phyloP scores from a whole-genome alignment of 768 basidiomycete species.

The Mycena capillaripes region DNA sequence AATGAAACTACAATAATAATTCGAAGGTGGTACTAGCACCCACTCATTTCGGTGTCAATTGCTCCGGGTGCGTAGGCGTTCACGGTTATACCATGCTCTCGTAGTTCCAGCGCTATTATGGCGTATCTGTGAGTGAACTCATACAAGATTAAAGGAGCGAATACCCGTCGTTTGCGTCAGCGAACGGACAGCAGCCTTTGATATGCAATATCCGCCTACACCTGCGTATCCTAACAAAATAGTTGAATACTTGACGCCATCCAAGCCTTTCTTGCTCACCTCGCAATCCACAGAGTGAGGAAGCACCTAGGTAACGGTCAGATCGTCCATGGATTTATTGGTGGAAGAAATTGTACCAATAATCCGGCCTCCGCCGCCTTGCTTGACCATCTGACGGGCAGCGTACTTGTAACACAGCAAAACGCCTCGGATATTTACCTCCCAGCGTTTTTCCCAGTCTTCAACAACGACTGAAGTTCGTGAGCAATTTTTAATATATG shows the following conservation, averaged over 20 bases:
- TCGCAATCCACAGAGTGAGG: conserved; percentile 47
- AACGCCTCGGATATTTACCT: conserved; percentile 56
- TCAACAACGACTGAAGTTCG: conserved; percentile 46
- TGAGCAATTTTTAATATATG: no score
- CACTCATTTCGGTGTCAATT: conserved; percentile 49
- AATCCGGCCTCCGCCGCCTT: conserved; percentile 57
- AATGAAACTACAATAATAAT: neutral
- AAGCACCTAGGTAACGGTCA: conserved; percentile 44
- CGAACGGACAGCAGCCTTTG: conserved; percentile 58
- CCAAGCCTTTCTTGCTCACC: conserved; percentile 36
- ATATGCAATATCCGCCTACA: conserved; percentile 47
- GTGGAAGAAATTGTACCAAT: conserved; percentile 47
- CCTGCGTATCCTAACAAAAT: conserved; percentile 30
- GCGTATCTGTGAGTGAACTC: neutral
- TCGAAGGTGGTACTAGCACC: neutral
- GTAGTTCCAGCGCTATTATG: conserved; percentile 48
- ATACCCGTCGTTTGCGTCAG: conserved; percentile 56
- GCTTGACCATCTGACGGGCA: conserved; percentile 59
- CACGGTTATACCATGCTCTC: conserved; percentile 52
- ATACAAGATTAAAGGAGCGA: neutral
- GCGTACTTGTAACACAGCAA: conserved; percentile 59
- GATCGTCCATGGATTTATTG: neutral
- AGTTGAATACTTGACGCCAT: neutral
- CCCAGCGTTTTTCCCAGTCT: conserved; percentile 49
- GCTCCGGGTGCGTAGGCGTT: conserved; percentile 57